Evolutionary conservation across 2,329 filamentous ascomycete genomes (phyloP).

Genomic region (Teratosphaeria zuluensis): DNA sequence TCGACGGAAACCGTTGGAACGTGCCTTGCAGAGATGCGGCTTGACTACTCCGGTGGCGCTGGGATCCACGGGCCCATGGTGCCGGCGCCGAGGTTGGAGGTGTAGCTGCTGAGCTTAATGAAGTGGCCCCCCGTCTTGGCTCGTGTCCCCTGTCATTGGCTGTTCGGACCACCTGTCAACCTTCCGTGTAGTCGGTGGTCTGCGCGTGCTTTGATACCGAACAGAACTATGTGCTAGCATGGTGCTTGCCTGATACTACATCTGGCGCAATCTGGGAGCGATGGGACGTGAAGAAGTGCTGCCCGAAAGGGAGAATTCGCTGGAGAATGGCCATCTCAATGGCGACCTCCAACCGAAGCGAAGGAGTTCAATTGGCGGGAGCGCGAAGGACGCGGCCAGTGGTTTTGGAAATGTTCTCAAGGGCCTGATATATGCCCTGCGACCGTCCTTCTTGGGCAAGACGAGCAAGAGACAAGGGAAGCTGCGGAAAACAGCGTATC

Average conservation of each 20-base stretch:
- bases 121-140: not conserved
- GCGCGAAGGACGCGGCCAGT: not conserved
- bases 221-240: not conserved
- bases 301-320: constrained; percentile 1
- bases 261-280: not conserved
- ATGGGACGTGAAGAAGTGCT: not conserved
- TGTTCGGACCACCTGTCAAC: not conserved
- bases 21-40: not conserved
- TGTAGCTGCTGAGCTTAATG: not conserved
- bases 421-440: not conserved
- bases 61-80: not conserved
- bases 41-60: not conserved
- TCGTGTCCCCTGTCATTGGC: not conserved
- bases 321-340: constrained; percentile 2
- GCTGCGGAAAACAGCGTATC: constrained; percentile 47
- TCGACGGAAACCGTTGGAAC: not conserved
- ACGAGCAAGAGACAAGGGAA: constrained; percentile 1
- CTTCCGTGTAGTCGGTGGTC: not conserved
- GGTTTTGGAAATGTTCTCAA: not conserved
- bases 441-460: constrained; percentile 1
- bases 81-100: not conserved
- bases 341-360: not conserved
- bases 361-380: not conserved
- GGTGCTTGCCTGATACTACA: not conserved
- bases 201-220: not conserved